Base-by-base conservation (phyloP, 164 flowering plant species). In the Vitis rupestris region DNA sequence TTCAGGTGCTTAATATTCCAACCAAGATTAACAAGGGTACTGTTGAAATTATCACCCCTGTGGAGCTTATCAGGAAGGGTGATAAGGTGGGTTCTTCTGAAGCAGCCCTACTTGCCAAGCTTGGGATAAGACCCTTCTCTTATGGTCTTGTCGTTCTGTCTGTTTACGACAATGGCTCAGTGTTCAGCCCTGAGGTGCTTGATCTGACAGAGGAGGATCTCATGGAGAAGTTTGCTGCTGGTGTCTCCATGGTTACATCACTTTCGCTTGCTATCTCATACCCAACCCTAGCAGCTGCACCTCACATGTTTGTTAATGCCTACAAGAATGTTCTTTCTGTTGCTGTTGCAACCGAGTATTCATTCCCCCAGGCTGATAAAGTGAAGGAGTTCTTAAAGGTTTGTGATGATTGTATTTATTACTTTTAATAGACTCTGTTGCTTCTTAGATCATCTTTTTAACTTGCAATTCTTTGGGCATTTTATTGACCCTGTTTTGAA, bases 1-100 rank as follows among this genome's bases (percentile, higher is more conserved):
- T 50, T 11, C 61, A 87, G 88, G 91, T 87, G 50, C 85, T 87
- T 19, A 87, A 87, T 70, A 87, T 87, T 12, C 86, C 91, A 3
- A 87, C 91, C 68, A 87, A 87, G 81, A 87, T 87, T 80, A 87
- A 87, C 87, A 87, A 87, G 79, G 91, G 91, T 58, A 87, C 89
- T n/a, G 91, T 87, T 11, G 91, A 87, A 79, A 87, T 85, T 49
- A 78, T 85, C 55, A 84, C 87, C 63, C 85, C 91, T 62, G 91
- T 87, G 47, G 91, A 85, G 78, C 80, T 87, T 60, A 85, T 85
- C 64, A 85, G 78, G 82, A 87, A 87, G 85, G 91, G 91, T 61
- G 91, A 87, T 56, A 87, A 85, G 78, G 91, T 87, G 61, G 91
- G 91, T 0, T 87, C 89, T 37, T 87, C 89, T 65, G 91, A 87